Conservation (phyloP, 2,329 filamentous ascomycete genomes). For the Sphaerostilbella broomeana region DNA sequence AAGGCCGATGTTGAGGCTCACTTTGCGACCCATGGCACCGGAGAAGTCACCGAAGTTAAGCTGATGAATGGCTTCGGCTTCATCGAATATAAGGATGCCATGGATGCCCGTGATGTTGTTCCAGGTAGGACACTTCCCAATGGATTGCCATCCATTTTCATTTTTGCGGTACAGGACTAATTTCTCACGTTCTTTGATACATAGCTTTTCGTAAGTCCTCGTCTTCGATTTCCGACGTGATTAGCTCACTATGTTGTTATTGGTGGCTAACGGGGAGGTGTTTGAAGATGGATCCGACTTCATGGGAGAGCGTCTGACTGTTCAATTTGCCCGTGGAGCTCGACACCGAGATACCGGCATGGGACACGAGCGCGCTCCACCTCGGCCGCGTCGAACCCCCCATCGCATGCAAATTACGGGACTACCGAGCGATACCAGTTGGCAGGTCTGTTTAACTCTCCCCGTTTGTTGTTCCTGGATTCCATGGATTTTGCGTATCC, state of each 20-base stretch:
- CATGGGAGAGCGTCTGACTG: conserved; percentile 94
- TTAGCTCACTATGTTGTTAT: too few relatives aligned
- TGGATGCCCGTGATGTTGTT: conserved; percentile 97
- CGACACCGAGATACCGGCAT: conserved; percentile 43
- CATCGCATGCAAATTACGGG: conserved; percentile 97
- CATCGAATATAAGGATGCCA: conserved; percentile 97
- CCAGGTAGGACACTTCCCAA: too few relatives aligned
- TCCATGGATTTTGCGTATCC: conserved; percentile 29
- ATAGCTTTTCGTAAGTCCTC: conserved; percentile 56
- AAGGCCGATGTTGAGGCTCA: conserved; percentile 95
- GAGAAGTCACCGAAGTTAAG: conserved; percentile 98
- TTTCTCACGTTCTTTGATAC: conserved; percentile 20
- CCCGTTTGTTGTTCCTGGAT: conserved; percentile 49
- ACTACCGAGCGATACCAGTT: conserved; percentile 97
- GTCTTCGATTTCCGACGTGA: too few relatives aligned
- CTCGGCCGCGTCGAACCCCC: conserved; percentile 84
- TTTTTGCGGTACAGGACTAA: background rate
- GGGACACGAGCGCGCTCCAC: conserved; percentile 48
- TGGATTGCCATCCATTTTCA: conserved; percentile 32
- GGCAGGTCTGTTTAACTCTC: conserved; percentile 91
- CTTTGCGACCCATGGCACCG: conserved; percentile 91
- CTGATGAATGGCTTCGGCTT: conserved; percentile 99
- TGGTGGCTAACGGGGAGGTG: too few relatives aligned
- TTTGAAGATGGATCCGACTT: conserved; percentile 92
- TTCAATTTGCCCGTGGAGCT: conserved; percentile 93